A percentile compares a stretch with the other conserved stretches of the same genome.
Conservation (phyloP, 768 basidiomycete genomes). For the Tricholomella constricta region DNA sequence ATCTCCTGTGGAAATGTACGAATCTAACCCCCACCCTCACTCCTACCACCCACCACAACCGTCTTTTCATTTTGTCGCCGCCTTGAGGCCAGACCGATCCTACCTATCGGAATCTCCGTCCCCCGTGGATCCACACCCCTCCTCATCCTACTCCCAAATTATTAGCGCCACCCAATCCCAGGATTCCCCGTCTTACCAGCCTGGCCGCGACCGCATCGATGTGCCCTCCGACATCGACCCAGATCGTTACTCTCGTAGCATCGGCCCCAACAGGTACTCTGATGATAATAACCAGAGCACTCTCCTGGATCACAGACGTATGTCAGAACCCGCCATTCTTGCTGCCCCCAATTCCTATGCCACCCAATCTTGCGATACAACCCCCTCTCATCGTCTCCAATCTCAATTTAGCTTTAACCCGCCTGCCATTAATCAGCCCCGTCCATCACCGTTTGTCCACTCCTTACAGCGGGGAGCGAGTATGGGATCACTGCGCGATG, state of each 20-base stretch:
- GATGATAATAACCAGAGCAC: conserved; percentile 35
- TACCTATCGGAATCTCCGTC: conserved; percentile 47
- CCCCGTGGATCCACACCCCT: conserved; percentile 40
- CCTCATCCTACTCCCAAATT: conserved; percentile 35
- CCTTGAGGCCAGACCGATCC: conserved; percentile 26
- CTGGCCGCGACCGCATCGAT: conserved; percentile 42
- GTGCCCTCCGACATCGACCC: conserved; percentile 35
- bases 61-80: conserved; percentile 27
- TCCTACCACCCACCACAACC: conserved; percentile 18
- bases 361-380: conserved; percentile 30
- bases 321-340: conserved; percentile 65
- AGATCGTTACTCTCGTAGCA: conserved; percentile 41
- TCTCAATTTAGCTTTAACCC: conserved; percentile 41
- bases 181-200: conserved; percentile 40
- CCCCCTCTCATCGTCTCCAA: conserved; percentile 41
- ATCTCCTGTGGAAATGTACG: conserved; percentile 34
- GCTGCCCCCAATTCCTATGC: conserved; percentile 41
- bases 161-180: conserved; percentile 46
- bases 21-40: conserved; percentile 22
- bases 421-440: conserved; percentile 30
- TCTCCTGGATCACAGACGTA: conserved; percentile 60
- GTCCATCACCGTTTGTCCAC: conserved; percentile 39
- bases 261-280: conserved; percentile 35
- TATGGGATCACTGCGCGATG: conserved; percentile 45
- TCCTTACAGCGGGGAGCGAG: conserved; percentile 49